Evolutionary conservation across 371 early-diverging fungal species (phyloP), one percentile per base, ranked within the genome.

Genomic region (Apophysomyces variabilis): DNA sequence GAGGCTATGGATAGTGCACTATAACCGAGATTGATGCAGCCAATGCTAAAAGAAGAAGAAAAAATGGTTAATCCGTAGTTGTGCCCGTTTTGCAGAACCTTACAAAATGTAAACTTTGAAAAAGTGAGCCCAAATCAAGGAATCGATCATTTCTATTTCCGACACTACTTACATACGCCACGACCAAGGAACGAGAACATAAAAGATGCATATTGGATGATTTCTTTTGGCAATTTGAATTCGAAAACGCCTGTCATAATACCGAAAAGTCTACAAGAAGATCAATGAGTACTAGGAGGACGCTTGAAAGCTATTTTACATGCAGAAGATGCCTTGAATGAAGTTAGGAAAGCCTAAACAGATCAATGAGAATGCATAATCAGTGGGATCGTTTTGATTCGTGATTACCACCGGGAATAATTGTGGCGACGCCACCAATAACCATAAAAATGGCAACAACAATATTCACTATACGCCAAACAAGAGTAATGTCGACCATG

Each of bases 301-400:
- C 14, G 5, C 38, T 32, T 13, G 16, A 5, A 58, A 14, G 13
- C 41, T 16, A 7, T n/a, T 50, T 71, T 71, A 74, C 69, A 80
- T 76, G 64, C 74, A 76, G 59, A 72, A 81, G 36, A 81, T 78
- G 32, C 79, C 79, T 46, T 73, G 78, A 43, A 81, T 76, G 56
- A 81, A 78, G 21, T 78, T 71, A 4, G 78, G 78, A 47, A 81
- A 81, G 8, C 78, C 80, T 80, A 26, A 26, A 26, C 32, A 26
- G 32, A 58, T 35, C 18, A 1, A 45, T 7, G 35, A 60, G 18
- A 26, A 7, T 43, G 38, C 26, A 8, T 46, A 43, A 32, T 14
- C 43, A 26, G 36, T 32, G 39, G 45, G 38, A 44, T 61, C 60
- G 38, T n/a, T 41, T 44, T 7, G n/a, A 38, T 36, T 12, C 35